Base-by-base conservation (phyloP, 805 yeast genomes). In the Jamesozyma lodderae region DNA sequence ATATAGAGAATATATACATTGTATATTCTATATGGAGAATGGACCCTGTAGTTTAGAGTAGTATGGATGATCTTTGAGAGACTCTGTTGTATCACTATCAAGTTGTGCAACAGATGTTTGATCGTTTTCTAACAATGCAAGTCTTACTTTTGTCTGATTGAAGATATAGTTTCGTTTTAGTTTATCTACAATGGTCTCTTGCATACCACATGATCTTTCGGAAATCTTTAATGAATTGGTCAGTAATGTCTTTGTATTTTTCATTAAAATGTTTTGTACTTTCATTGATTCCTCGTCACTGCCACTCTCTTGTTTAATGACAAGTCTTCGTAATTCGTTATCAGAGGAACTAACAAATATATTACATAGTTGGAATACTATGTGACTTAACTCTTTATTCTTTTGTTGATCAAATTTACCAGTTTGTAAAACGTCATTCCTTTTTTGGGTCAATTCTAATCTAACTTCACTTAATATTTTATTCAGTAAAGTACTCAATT, bases 121-220 rank as follows among this genome's bases (percentile, higher is more conserved):
- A n/a, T n/a, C n/a, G n/a, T n/a, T n/a, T n/a, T n/a, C n/a, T n/a
- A n/a, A n/a, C n/a, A n/a, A n/a, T n/a, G n/a, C n/a, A n/a, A 53
- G 42, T 17, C 57, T 42, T 15, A 38, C 37, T 13, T 29, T 31
- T 4, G 59, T 53, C 37, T 57, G 57, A 10, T 43, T 37, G 38
- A 40, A 54, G 11, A 54, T 47, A 35, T 51, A 53, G 37, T 57
- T 57, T 21, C 62, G 41, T 33, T 49, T 51, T 33, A 57, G 41
- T 30, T 54, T 55, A 40, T 57, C 60, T 0, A 49, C 46, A 9
- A 57, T 46, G 26, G 45, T 47, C 35, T 57, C 62, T 38, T 52
- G 51, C 20, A 57, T 33, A 4, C 62, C 62, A 38, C 61, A 56
- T 7, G 59, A 43, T 33, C 38, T 38, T 31, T 54, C 46, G 2